Base-by-base conservation (phyloP, 208 protist genomes). In the Hexamita inflata region DNA sequence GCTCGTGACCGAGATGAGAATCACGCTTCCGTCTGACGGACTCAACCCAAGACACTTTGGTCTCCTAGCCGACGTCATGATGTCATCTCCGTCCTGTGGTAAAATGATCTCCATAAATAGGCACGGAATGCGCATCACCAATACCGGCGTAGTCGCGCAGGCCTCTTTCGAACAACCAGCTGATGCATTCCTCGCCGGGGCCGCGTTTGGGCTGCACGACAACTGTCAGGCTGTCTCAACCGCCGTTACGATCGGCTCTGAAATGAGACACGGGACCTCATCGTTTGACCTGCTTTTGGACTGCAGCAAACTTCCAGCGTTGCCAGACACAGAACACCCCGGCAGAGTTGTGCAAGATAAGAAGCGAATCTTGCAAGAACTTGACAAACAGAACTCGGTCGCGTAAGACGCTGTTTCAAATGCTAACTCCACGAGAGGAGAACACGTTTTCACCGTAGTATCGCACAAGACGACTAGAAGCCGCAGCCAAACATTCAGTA, bases 91-190 rank as follows among this genome's bases (percentile, higher is more conserved):
- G 89, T 92, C 75, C 84, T 91, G 35, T 93, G 96, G 60, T 82
- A 88, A 77, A n/a, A 53, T 89, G 7, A 89, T 89, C 40, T 65
- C 95, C 65, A 91, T 97, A 59, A 93, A 89, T 40, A 86, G 94
- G 39, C 89, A 92, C 34, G 94, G 94, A 64, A 94, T 97, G 78
- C 94, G 96, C 81, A 87, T 90, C 77, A 83, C 85, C 41, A 88
- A 95, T 53, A 93, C 91, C 24, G 94, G 94, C 67, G 88, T 93
- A 7, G 78, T 99, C 29, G 97, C 96, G 90, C 86, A 94, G 60
- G 92, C 87, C 83, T 97, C 95, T 29, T 99, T 98, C 82, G 97
- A 99, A 88, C 92, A 98, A 87, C 98, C 95, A 32, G 93, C 97
- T 7, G 96, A 98, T 75, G 92, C 98, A 59, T 88, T 99, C 19